Conservation (phyloP, 2,329 filamentous ascomycete genomes). For the Phialophora tarda region DNA sequence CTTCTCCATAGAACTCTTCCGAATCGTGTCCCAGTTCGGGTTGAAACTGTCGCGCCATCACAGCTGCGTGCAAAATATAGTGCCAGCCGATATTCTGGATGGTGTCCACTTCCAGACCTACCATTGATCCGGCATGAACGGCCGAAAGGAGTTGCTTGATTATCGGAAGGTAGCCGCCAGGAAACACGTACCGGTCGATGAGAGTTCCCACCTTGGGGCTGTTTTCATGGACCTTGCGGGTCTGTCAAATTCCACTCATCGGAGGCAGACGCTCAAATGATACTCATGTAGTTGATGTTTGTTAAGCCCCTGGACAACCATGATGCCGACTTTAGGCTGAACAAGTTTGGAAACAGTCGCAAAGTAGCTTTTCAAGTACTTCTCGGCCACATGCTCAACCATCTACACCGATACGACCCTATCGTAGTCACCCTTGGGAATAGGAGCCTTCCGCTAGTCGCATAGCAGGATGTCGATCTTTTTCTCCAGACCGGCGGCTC, state of each 20-base stretch:
- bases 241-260: not conserved
- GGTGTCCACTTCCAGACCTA: not conserved
- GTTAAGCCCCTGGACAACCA: not conserved
- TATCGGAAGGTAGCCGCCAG: not conserved
- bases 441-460: not conserved
- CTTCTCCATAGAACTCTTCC: not conserved
- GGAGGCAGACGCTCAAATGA: not conserved
- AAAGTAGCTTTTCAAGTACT: slow-evolving; percentile 2
- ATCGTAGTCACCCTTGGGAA: not conserved
- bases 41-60: not conserved
- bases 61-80: not conserved
- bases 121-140: not conserved
- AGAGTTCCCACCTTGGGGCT: not conserved
- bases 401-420: not conserved
- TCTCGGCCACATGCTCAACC: not conserved
- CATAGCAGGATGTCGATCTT: slow-evolving; percentile 3
- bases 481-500: not conserved
- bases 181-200: slow-evolving; percentile 1
- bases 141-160: not conserved
- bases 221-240: not conserved
- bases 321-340: not conserved
- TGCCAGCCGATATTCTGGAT: not conserved
- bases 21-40: not conserved
- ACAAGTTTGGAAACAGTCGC: not conserved
- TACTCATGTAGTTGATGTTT: not conserved